Conservation (phyloP, 768 basidiomycete genomes). For the Pleurotus tuber-regium region DNA sequence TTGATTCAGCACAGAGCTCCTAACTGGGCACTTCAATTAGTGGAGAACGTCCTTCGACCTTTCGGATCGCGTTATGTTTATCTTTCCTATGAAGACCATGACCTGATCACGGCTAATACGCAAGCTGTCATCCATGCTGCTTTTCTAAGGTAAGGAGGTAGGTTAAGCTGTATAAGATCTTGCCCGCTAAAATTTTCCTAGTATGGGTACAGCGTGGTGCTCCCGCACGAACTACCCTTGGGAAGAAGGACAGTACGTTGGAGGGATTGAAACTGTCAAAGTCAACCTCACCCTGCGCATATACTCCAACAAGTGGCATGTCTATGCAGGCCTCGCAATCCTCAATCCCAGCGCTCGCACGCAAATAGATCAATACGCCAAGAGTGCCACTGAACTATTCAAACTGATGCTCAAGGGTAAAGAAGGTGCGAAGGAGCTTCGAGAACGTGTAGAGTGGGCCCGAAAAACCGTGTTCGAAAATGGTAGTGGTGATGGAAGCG, state of each 20-base stretch:
- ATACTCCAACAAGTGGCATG: slow-evolving; percentile 97
- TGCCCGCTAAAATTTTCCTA: slow-evolving; percentile 26
- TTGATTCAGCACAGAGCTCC: slow-evolving; percentile 85
- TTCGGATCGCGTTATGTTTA: slow-evolving; percentile 87
- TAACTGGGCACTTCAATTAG: slow-evolving; percentile 66
- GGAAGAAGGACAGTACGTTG: slow-evolving; percentile 94
- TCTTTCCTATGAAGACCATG: slow-evolving; percentile 95
- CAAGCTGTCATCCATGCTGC: slow-evolving; percentile 98
- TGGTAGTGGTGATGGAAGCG: slow-evolving; percentile 8
- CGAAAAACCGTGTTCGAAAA: slow-evolving; percentile 73
- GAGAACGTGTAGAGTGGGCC: slow-evolving; percentile 71
- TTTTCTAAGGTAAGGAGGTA: slow-evolving; percentile 72
- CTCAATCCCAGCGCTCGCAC: slow-evolving; percentile 86
- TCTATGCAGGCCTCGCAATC: slow-evolving; percentile 98
- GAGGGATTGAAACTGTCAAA: slow-evolving; percentile 97
- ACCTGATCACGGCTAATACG: slow-evolving; percentile 94
- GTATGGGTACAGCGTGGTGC: slow-evolving; percentile 98
- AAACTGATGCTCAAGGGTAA: slow-evolving; percentile 85
- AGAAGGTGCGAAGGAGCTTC: slow-evolving; percentile 43
- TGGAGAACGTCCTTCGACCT: slow-evolving; percentile 79
- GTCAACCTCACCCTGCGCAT: slow-evolving; percentile 96
- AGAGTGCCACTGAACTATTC: slow-evolving; percentile 84
- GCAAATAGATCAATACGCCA: slow-evolving; percentile 91
- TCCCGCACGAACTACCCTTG: slow-evolving; percentile 80
- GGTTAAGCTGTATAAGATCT: not conserved